phyloP scores from a whole-genome alignment of 1,284 basidiomycete genomes.

The Vanrija sp. region DNA sequence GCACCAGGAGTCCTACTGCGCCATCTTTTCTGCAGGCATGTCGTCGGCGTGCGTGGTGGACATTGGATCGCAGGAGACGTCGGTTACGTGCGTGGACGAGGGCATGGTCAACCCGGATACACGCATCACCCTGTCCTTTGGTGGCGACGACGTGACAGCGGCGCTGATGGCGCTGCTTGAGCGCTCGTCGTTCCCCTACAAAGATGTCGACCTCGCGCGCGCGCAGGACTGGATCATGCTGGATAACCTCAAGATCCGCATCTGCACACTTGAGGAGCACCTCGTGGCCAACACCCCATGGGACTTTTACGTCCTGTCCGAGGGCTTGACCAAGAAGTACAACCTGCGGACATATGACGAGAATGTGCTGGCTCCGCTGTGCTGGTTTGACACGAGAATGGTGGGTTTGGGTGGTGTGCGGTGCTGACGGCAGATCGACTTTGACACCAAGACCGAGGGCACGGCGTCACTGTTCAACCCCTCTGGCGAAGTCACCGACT shows the following conservation, averaged over 20 bases:
- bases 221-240: conserved; percentile 83
- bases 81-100: conserved; percentile 92
- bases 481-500: conserved; percentile 42
- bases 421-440: conserved; percentile 59
- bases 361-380: conserved; percentile 90
- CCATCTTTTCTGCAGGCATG: conserved; percentile 92
- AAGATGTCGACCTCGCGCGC: conserved; percentile 67
- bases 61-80: conserved; percentile 79
- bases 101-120: conserved; percentile 85
- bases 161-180: conserved; percentile 78
- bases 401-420: conserved; percentile 68
- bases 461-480: conserved; percentile 30
- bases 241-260: conserved; percentile 76
- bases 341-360: conserved; percentile 91
- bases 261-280: conserved; percentile 80
- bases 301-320: conserved; percentile 79
- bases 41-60: conserved; percentile 94
- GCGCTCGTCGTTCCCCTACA: conserved; percentile 82
- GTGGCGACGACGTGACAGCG: conserved; percentile 88
- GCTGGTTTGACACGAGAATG: conserved; percentile 85
- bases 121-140: conserved; percentile 80
- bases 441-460: conserved; percentile 63
- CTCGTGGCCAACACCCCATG: conserved; percentile 83
- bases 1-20: conserved; percentile 90
- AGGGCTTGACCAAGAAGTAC: conserved; percentile 80